Base-by-base conservation (phyloP, 306 rosid genomes). In the Leucaena leucocephala region DNA sequence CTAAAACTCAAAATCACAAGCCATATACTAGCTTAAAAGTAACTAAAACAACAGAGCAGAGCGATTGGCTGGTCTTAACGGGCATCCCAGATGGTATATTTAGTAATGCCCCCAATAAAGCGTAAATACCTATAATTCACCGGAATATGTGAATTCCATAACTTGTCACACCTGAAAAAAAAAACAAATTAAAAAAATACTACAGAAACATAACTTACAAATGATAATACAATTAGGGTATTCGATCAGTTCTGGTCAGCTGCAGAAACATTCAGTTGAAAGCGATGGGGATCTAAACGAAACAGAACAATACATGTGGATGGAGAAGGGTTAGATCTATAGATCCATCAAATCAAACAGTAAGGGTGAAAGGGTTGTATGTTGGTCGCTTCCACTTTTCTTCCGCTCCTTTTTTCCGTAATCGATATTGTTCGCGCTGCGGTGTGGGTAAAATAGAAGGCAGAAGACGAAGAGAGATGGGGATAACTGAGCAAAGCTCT, bases 241-340 rank as follows among this genome's bases (percentile, higher is more conserved):
- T 57, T 78, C 66, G 80, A 84, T 77, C 72, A 81, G 85, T 74
- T 83, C 42, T n/a, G 76, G 73, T 86, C 76, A 81, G 90, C 84
- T 50, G 57, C 80, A 73, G 68, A 68, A 79, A 35, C 82, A 86
- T 15, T 84, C 13, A 38, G 71, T 39, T 36, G 71, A 65, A 65
- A 65, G 33, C 71, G 71, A 65, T 38, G 71, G 90, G 81, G 92
- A 90, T 88, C 92, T 88, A 82, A 83, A 88, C 14, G 86, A 88
- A 67, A 88, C 71, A 55, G 79, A 72, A 83, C 86, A 85, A 86
- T 82, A 84, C 88, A 82, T 85, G 91, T 67, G 93, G 88, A 80
- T 86, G 67, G 42, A 79, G 85, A 73, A 83, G 81, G 45, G 84
- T 83, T 87, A 87, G 97, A 94, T 94, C 97, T 81, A 82, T 55